These are phyloP conservation scores for Verticillium longisporum DNA, from an alignment of 2,329 filamentous ascomycete species.

Conservation along the genomic window DNA sequence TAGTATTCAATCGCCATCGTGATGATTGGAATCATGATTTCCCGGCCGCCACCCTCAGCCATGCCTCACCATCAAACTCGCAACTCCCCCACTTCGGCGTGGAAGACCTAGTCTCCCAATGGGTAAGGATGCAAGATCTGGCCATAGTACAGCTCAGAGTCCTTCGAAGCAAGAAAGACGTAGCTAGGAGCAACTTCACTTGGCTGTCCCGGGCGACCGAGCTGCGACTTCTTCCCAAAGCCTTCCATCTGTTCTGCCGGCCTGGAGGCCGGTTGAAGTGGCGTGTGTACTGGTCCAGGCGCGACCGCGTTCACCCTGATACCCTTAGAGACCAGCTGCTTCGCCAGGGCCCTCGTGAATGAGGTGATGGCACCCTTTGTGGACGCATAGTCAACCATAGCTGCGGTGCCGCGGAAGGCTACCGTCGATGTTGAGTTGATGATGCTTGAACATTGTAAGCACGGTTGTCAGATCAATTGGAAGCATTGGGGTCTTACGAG, in stretches of 20 bases:
- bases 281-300: slow-evolving; percentile 34
- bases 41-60: too few species aligned
- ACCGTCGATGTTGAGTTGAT: slow-evolving; percentile 50
- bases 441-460: slow-evolving; percentile 29
- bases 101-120: slow-evolving; percentile 23
- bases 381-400: slow-evolving; percentile 47
- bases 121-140: slow-evolving; percentile 33
- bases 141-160: slow-evolving; percentile 29
- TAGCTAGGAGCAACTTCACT: slow-evolving; percentile 35
- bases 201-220: slow-evolving; percentile 33
- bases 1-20: too few species aligned
- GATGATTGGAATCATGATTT: too few species aligned
- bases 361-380: slow-evolving; percentile 53
- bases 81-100: too few species aligned
- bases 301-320: slow-evolving; percentile 46
- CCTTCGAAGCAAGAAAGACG: slow-evolving; percentile 32
- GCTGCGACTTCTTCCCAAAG: slow-evolving; percentile 28
- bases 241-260: slow-evolving; percentile 36
- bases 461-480: background rate
- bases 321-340: slow-evolving; percentile 46
- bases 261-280: slow-evolving; percentile 33
- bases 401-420: slow-evolving; percentile 43
- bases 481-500: slow-evolving; percentile 23
- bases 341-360: slow-evolving; percentile 45
- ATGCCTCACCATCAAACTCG: too few species aligned